Percentiles rank a stretch among this genome's conserved stretches.
phyloP scores from a whole-genome alignment of 2,329 filamentous ascomycete genomes.

The Claviceps sp. region DNA sequence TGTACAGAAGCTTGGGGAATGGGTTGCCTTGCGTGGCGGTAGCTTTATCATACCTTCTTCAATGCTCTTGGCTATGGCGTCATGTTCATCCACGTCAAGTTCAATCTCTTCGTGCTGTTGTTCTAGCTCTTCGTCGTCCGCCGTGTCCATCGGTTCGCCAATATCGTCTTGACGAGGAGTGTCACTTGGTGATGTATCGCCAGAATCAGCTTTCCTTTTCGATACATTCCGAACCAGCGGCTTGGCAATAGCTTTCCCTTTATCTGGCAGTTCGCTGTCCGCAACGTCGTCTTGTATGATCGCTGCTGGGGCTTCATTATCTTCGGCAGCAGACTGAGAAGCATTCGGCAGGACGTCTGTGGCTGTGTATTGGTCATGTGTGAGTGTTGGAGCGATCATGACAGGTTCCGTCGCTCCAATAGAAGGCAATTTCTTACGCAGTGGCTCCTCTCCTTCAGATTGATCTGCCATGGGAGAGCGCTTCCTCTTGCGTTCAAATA shows the following conservation, averaged over 20 bases:
- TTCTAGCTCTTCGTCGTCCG: slow-evolving; percentile 28
- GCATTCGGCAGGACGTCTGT: slow-evolving; percentile 22
- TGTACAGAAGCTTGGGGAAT: not conserved
- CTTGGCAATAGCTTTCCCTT: slow-evolving; percentile 21
- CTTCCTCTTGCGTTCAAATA: slow-evolving; percentile 35
- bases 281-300: slow-evolving; percentile 13
- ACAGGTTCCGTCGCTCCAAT: slow-evolving; percentile 27
- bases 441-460: slow-evolving; percentile 33
- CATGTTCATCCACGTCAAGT: slow-evolving; percentile 34
- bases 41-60: slow-evolving; percentile 48
- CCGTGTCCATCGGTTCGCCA: slow-evolving; percentile 20
- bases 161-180: slow-evolving; percentile 17
- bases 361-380: slow-evolving; percentile 23
- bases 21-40: not conserved
- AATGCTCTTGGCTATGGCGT: slow-evolving; percentile 44
- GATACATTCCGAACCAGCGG: slow-evolving; percentile 29
- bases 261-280: slow-evolving; percentile 17
- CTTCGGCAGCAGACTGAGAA: slow-evolving; percentile 32
- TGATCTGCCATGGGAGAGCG: slow-evolving; percentile 31
- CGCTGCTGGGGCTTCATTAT: slow-evolving; percentile 24
- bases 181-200: not conserved
- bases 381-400: slow-evolving; percentile 16
- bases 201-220: slow-evolving; percentile 21
- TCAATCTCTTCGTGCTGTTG: slow-evolving; percentile 40
- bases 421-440: slow-evolving; percentile 41